phyloP scores from a whole-genome alignment of 108 stramenopile genomes.

The Fistulifera pelliculosa region DNA sequence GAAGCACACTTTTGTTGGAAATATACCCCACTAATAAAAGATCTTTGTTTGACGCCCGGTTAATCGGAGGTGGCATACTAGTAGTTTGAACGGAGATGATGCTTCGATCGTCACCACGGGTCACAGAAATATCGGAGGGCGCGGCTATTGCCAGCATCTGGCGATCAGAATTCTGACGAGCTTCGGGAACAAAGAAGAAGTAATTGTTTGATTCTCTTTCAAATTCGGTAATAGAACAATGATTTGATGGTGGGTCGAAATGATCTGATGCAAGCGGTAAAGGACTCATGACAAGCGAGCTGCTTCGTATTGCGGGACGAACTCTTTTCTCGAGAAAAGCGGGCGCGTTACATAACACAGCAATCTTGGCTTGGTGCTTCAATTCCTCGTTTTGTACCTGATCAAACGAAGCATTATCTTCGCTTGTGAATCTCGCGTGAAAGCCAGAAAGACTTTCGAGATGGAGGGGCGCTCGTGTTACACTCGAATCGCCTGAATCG shows the following conservation, averaged over 20 bases:
- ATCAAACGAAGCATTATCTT: constrained; percentile 81
- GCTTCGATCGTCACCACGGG: background rate
- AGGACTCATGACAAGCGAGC: background rate
- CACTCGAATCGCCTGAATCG: too few species aligned
- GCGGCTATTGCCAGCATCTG: background rate
- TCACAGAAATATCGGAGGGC: background rate
- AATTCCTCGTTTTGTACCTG: constrained; percentile 42
- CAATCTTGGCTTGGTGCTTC: background rate
- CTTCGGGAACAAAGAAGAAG: constrained; percentile 29
- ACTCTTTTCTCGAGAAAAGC: background rate
- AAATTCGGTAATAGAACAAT: constrained; percentile 6
- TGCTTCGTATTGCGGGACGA: background rate
- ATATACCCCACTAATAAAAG: too few species aligned
- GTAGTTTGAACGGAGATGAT: too few species aligned
- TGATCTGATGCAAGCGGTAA: constrained; percentile 27
- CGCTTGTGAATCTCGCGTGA: constrained; percentile 64
- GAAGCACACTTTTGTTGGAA: too few species aligned
- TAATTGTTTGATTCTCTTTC: constrained; percentile 20
- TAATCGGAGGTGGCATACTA: too few species aligned
- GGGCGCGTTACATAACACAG: background rate
- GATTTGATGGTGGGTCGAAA: constrained; percentile 19
- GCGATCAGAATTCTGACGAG: background rate
- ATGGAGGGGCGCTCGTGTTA: constrained; percentile 42
- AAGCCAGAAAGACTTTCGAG: constrained; percentile 65
- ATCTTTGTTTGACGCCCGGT: too few species aligned